A percentile compares a stretch with the other conserved stretches of the same genome.
Evolutionary conservation across 139 green algal genomes (phyloP).

Genomic region (Chlamydomonas sphaeroides): DNA sequence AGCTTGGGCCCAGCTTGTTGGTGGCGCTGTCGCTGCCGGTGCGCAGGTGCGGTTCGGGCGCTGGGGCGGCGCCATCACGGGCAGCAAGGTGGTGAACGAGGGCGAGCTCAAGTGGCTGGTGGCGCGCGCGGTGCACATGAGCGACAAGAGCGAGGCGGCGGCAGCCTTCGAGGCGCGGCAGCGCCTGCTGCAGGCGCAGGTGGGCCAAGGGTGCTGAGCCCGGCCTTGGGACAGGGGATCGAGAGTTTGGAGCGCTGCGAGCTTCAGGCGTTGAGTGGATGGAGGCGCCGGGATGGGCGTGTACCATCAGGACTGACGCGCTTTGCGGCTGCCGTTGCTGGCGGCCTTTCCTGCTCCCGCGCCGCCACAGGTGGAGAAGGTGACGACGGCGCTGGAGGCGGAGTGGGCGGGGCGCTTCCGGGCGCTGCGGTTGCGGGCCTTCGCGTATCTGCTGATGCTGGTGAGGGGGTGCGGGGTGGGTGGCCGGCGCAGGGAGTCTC

Average conservation of each 20-base stretch:
- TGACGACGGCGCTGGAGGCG: conserved; percentile 15
- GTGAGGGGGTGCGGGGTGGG: neutral
- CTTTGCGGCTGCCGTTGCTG: no score
- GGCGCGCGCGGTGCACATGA: conserved; percentile 44
- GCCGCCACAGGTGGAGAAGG: conserved; percentile 25
- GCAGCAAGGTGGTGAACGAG: conserved; percentile 49
- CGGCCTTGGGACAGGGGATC: no score
- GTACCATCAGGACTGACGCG: neutral
- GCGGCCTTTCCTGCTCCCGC: neutral
- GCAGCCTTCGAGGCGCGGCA: conserved; percentile 21
- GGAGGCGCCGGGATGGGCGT: no score
- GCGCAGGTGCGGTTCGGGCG: conserved; percentile 35
- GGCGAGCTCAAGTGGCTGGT: conserved; percentile 50
- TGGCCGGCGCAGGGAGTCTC: no score
- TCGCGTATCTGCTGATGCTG: conserved; percentile 3
- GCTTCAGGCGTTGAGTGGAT: no score
- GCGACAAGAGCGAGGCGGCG: conserved; percentile 32
- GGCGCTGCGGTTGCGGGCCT: neutral
- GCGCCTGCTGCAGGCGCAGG: conserved; percentile 40
- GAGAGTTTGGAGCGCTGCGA: no score
- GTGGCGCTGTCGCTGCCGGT: no score
- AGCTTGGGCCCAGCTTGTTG: no score
- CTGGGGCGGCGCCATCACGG: conserved; percentile 47
- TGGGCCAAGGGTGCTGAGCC: no score
- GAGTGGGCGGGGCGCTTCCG: conserved; percentile 35